Percentiles rank a stretch among this genome's conserved stretches.
Conservation (phyloP, 495 filamentous ascomycete genomes). For the Astrothelium subdiscretum region DNA sequence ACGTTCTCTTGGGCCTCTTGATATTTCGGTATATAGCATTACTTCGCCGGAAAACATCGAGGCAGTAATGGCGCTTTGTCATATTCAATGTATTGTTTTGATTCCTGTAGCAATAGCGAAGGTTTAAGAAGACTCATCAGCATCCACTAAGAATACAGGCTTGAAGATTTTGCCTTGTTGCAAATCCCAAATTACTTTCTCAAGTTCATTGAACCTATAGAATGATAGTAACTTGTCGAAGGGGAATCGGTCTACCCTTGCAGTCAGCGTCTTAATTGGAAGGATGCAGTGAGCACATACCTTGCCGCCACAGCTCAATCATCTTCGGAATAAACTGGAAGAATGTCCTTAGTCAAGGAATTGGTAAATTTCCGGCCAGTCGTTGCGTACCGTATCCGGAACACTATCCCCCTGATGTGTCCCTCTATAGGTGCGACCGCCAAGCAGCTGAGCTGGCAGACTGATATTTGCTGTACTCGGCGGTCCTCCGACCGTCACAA, state of each 20-base stretch:
- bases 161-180: constrained; percentile 10
- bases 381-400: constrained; percentile 1
- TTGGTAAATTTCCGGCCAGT: not conserved
- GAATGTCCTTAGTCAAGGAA: not conserved
- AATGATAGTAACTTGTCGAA: constrained; percentile 10
- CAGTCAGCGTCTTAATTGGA: not conserved
- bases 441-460: constrained; percentile 6
- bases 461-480: not conserved
- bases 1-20: no score
- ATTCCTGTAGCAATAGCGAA: no score
- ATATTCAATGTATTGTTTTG: no score
- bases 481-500: constrained; percentile 8
- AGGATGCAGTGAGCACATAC: not conserved
- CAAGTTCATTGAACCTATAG: constrained; percentile 10
- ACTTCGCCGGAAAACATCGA: no score
- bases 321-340: constrained; percentile 4
- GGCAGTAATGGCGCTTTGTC: no score
- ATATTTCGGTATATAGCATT: no score
- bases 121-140: not conserved
- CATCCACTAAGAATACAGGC: constrained; percentile 6
- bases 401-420: constrained; percentile 14
- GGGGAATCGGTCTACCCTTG: constrained; percentile 3
- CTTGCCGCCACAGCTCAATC: constrained; percentile 10
- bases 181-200: constrained; percentile 6
- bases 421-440: constrained; percentile 8